phyloP scores from a whole-genome alignment of 2,329 filamentous ascomycete genomes.

The Clarireedia monteithiana region DNA sequence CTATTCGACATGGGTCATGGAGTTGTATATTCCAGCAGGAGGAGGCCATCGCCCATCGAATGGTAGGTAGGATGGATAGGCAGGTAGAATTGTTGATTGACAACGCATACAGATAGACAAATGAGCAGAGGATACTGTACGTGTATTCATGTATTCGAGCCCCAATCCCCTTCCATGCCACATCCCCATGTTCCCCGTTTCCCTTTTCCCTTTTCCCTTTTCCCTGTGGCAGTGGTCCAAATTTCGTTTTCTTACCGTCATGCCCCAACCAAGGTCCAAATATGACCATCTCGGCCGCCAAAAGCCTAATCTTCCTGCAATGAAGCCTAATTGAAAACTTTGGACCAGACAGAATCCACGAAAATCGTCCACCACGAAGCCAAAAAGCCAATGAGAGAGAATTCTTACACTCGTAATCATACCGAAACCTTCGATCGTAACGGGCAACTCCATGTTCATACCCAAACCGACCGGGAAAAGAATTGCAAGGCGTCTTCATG shows the following conservation, averaged over 20 bases:
- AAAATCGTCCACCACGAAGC: background rate
- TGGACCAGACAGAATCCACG: slow-evolving; percentile 6
- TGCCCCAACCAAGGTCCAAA: background rate
- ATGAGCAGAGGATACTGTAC: background rate
- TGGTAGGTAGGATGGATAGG: background rate
- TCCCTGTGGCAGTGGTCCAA: background rate
- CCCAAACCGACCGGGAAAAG: too few relatives aligned
- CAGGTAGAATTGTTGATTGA: slow-evolving; percentile 4
- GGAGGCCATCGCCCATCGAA: background rate
- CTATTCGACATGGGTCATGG: background rate
- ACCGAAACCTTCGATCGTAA: background rate
- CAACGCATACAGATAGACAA: slow-evolving; percentile 8
- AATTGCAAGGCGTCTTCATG: background rate
- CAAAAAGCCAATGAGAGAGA: background rate
- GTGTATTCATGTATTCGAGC: background rate
- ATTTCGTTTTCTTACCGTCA: background rate
- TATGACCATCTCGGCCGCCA: background rate
- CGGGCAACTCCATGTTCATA: too few relatives aligned
- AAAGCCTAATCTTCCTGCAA: slow-evolving; percentile 17
- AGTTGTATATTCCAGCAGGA: background rate
- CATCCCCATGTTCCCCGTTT: background rate
- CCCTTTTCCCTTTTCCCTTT: background rate
- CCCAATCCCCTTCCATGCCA: background rate
- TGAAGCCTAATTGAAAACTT: slow-evolving; percentile 15
- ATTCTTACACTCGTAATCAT: background rate